A percentile compares a stretch with the other conserved stretches of the same genome.
These are phyloP conservation scores for Aspergillus brunneoviolaceus DNA, from an alignment of 2,329 filamentous ascomycete species.

Conservation along the genomic window DNA sequence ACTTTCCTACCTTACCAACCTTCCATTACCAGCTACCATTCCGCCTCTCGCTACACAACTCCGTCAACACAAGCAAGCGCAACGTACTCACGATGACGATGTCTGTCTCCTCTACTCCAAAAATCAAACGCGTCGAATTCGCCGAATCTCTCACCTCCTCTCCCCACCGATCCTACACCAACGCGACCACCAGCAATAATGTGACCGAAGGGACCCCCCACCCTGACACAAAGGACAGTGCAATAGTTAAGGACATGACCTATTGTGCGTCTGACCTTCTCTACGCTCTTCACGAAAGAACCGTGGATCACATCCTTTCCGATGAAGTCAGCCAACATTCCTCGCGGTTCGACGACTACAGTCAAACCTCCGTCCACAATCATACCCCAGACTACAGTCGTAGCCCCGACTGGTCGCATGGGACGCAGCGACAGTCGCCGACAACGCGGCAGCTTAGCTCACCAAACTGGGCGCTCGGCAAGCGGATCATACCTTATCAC, in stretches of 20 bases:
- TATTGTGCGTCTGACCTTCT: neutral
- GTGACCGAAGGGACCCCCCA: neutral
- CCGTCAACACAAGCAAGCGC: neutral
- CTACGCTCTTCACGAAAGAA: neutral
- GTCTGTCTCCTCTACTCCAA: neutral
- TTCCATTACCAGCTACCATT: too few relatives aligned
- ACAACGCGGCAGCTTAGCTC: neutral
- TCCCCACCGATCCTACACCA: neutral
- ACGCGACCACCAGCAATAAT: neutral
- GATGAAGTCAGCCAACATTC: neutral
- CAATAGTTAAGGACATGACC: neutral
- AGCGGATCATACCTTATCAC: neutral
- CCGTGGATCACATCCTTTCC: neutral
- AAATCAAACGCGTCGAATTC: neutral
- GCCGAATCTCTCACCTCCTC: neutral
- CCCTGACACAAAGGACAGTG: neutral
- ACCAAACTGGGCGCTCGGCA: neutral
- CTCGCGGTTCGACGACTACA: neutral
- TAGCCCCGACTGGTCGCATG: neutral
- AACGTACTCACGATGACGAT: neutral
- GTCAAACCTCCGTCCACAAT: neutral
- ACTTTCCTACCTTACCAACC: too few relatives aligned
- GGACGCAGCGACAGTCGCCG: neutral
- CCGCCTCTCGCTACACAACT: neutral
- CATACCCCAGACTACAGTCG: neutral